Evolutionary conservation across 768 basidiomycete species (phyloP), one percentile per base, ranked within the genome.

Genomic region (Pulveroboletus sp.): DNA sequence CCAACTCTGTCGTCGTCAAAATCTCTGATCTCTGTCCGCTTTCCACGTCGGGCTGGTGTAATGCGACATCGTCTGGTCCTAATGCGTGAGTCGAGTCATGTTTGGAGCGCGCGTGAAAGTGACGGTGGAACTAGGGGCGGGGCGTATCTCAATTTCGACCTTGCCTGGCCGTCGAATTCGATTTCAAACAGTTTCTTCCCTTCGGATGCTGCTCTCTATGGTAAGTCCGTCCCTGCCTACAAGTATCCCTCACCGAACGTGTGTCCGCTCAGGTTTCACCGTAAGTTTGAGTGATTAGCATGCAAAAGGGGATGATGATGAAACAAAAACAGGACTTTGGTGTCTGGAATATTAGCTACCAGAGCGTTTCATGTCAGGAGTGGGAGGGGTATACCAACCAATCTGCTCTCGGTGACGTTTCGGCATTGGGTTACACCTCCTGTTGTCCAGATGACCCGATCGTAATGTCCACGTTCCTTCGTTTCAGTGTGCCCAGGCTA

Each of bases 271-370:
- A 75, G 74, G 73, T 7, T 76, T 67, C 52, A 65, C 71, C 10
- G 74, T 76, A 43, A 58, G 72, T 54, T 40, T 13, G 30, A 39
- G 29, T 16, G 26, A 12, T 19, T 9, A 39, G 14, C 19, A 3
- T 19, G 5, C 23, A 22, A 29, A 26, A 11, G 26, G 30, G 31
- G 10, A 32, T 55, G 11, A 14, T 30, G 42, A 22, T 4, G 11
- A 31, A 36, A 42, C 34, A 13, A 40, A 35, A 47, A 49, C 37
- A 86, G 85, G 90, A 91, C 60, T 92, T 91, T 71, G 88, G 90
- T 43, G 81, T 91, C 17, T 93, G 90, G 89, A 89, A 90, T 58
- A 72, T 89, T 59, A 82, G 76, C 16, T 91, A 91, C 62, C 68
- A 81, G 57, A 73, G 69, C 24, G 80, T 90, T 10, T 68, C 81